Conservation (phyloP, 345 rosid species). For the Atalantia buxifolia region DNA sequence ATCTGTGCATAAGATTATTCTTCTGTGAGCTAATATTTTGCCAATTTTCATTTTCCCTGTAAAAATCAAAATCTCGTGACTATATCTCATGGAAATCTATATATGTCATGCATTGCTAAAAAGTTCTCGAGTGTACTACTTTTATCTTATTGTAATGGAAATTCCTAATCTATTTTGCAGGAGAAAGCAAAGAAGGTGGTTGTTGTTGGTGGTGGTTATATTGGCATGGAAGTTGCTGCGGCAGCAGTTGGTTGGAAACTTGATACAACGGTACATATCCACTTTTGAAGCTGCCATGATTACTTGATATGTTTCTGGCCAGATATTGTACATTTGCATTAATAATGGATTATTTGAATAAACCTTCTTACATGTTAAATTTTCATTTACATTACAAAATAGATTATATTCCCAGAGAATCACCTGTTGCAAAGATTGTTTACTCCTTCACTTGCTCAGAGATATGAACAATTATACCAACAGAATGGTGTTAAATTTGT, state of each 20-base stretch:
- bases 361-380: background rate
- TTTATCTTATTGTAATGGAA: slow-evolving; percentile 1
- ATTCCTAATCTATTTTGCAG: slow-evolving; percentile 30
- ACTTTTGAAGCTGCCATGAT: background rate
- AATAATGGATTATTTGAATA: background rate
- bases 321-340: background rate
- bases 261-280: slow-evolving; percentile 64
- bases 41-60: background rate
- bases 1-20: background rate
- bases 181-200: slow-evolving; percentile 76
- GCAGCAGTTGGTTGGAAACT: slow-evolving; percentile 95
- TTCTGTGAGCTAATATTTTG: background rate
- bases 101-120: background rate
- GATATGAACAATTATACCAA: slow-evolving; percentile 79
- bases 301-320: background rate
- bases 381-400: slow-evolving; percentile 15
- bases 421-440: slow-evolving; percentile 88
- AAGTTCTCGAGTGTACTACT: background rate
- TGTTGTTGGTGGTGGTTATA: slow-evolving; percentile 94
- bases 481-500: slow-evolving; percentile 73
- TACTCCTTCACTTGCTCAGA: slow-evolving; percentile 86
- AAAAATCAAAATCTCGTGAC: background rate
- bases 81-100: background rate
- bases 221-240: slow-evolving; percentile 99
- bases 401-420: slow-evolving; percentile 84